These are phyloP conservation scores for Boletus tylopilopsis DNA, from an alignment of 768 basidiomycete species.

Conservation along the genomic window DNA sequence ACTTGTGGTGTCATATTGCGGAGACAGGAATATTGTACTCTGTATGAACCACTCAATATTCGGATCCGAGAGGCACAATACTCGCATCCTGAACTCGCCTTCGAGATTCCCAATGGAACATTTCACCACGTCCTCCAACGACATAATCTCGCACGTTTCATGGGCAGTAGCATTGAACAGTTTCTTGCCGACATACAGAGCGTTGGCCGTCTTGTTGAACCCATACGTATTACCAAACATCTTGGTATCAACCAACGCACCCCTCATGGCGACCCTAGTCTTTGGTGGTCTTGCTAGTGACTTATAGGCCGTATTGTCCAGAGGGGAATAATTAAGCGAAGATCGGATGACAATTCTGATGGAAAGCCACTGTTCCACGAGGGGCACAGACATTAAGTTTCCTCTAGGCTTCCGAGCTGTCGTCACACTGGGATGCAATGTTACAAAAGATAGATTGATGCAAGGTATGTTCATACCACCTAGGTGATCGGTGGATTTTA, in stretches of 20 bases:
- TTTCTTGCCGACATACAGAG: background rate
- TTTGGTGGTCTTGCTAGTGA: too few species aligned
- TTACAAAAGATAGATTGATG: background rate
- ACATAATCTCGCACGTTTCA: background rate
- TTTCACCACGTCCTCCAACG: too few species aligned
- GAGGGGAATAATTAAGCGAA: too few species aligned
- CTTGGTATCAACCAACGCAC: too few species aligned
- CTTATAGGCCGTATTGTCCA: too few species aligned
- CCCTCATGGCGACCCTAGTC: too few species aligned
- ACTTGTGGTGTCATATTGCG: background rate
- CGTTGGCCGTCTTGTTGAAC: background rate
- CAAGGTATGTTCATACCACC: background rate
- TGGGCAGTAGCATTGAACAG: background rate
- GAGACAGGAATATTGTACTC: too few species aligned
- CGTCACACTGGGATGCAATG: background rate
- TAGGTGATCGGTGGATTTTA: background rate
- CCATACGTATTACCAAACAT: background rate
- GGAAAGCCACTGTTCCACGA: background rate
- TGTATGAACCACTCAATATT: too few species aligned
- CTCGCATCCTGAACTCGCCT: too few species aligned
- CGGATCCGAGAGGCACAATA: too few species aligned
- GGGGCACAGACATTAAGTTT: background rate
- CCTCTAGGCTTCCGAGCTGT: background rate
- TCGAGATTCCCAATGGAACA: background rate
- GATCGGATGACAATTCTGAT: too few species aligned